Conservation (phyloP, 2,329 filamentous ascomycete species). For the Pseudonectria buxi region DNA sequence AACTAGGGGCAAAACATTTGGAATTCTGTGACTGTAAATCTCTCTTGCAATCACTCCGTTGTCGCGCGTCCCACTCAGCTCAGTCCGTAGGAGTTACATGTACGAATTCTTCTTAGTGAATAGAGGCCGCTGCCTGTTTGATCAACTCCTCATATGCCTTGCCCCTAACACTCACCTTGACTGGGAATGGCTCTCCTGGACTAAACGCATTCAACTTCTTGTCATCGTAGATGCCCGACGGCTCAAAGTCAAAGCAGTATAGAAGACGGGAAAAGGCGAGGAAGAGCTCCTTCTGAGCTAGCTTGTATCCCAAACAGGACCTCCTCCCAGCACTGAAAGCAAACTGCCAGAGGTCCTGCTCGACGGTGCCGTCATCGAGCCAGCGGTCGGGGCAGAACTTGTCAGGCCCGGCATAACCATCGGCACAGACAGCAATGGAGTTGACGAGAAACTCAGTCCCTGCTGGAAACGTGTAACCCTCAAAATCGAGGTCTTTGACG, state of each 20-base stretch:
- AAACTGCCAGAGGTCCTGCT: slow-evolving; percentile 21
- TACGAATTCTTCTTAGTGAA: no score
- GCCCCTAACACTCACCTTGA: slow-evolving; percentile 6
- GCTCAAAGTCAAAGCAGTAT: slow-evolving; percentile 18
- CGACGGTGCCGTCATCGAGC: slow-evolving; percentile 23
- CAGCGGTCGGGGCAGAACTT: slow-evolving; percentile 29
- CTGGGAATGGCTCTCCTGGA: slow-evolving; percentile 12
- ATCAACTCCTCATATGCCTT: slow-evolving; percentile 7
- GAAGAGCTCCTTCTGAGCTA: slow-evolving; percentile 21
- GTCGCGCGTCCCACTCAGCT: no score
- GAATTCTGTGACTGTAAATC: no score
- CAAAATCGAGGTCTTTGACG: slow-evolving; percentile 38
- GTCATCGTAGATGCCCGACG: slow-evolving; percentile 5
- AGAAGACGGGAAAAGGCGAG: slow-evolving; percentile 17
- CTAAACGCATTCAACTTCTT: slow-evolving; percentile 6
- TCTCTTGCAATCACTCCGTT: no score
- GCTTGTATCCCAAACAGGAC: slow-evolving; percentile 17
- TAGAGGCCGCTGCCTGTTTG: no score
- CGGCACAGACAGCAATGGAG: slow-evolving; percentile 30
- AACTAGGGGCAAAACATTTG: no score
- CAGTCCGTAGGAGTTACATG: no score
- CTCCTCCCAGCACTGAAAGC: no score
- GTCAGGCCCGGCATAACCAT: slow-evolving; percentile 23
- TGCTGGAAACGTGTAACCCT: slow-evolving; percentile 36
- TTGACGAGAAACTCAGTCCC: slow-evolving; percentile 36